Base-by-base conservation (phyloP, 345 rosid species). In the Acer yangbiense region DNA sequence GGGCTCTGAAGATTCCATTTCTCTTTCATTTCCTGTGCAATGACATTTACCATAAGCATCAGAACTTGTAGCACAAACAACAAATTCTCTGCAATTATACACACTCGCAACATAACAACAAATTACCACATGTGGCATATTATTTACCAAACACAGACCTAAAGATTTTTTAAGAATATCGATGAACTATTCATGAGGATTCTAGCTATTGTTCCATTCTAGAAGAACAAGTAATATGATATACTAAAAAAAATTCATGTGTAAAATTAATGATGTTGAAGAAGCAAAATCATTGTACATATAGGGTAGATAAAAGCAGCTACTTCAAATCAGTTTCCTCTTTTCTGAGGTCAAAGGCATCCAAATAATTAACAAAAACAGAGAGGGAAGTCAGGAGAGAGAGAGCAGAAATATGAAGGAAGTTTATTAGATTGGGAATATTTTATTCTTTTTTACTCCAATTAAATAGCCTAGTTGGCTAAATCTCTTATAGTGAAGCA, bases 11-110 rank as follows among this genome's bases (percentile, higher is more conserved):
- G 69, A 61, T 77, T 77, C 78, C 44, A 5, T 69, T 67, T 78
- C 86, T 67, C 65, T 73, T 67, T 52, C 71, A 73, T 68, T 75
- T 69, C 83, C 90, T 89, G 82, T 39, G 71, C 14, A 63, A 76
- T 66, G 69, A 64, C 64, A 39, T 57, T 69, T 29, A 67, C 46
- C 29, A 41, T 46, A 32, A 79, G 82, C 74, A 41, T 60, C 66
- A 41, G 20, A 76, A 61, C 48, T 48, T 32, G 54, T 35, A 39
- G 39, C 35, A 63, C 55, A 71, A 71, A 17, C 46, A 25, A 16
- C 7, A 74, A 46, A 50, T 14, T 20, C 52, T 12, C 3, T 6
- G 18, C 41, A 25, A 48, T 48, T 6, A 70, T 46, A 11, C 55
- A 48, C 29, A 70, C 27, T 35, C 27, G 2, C 61, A 14, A 52